Evolutionary conservation across 2,329 filamentous ascomycete genomes (phyloP).

Genomic region (Juglanconis oblonga): DNA sequence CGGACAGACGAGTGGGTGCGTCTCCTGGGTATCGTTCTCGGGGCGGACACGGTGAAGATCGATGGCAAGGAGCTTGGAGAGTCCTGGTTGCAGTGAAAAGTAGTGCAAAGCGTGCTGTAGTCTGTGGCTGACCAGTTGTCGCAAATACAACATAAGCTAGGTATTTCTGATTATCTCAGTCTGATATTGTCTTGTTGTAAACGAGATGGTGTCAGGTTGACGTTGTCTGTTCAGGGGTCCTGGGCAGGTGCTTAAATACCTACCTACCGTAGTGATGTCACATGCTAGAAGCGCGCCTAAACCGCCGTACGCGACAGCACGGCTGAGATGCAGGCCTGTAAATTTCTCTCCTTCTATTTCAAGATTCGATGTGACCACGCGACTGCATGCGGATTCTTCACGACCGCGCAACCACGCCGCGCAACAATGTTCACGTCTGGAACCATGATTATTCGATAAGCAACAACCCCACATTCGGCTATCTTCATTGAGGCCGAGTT

Average conservation of each 20-base stretch:
- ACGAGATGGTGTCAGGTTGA: too few species aligned
- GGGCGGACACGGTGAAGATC: not conserved
- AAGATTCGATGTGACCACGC: not conserved
- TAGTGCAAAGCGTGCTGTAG: too few species aligned
- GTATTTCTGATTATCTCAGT: too few species aligned
- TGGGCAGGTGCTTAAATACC: too few species aligned
- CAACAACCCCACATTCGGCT: not conserved
- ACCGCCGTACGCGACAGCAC: not conserved
- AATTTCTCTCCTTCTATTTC: not conserved
- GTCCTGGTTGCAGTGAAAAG: constrained; percentile 7
- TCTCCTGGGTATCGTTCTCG: constrained; percentile 7
- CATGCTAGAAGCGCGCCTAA: not conserved
- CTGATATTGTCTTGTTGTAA: too few species aligned
- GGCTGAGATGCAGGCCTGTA: not conserved
- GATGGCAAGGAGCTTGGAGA: constrained; percentile 9
- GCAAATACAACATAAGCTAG: too few species aligned
- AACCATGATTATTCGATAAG: not conserved
- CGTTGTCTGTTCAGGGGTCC: too few species aligned
- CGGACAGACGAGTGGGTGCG: constrained; percentile 16
- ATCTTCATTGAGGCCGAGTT: not conserved
- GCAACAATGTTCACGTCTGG: not conserved
- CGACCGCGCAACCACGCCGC: not conserved
- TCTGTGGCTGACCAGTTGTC: too few species aligned
- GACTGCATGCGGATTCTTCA: not conserved
- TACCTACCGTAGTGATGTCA: too few species aligned